phyloP scores from a whole-genome alignment of 2,329 filamentous ascomycete species.

The Pseudopithomyces chartarum region DNA sequence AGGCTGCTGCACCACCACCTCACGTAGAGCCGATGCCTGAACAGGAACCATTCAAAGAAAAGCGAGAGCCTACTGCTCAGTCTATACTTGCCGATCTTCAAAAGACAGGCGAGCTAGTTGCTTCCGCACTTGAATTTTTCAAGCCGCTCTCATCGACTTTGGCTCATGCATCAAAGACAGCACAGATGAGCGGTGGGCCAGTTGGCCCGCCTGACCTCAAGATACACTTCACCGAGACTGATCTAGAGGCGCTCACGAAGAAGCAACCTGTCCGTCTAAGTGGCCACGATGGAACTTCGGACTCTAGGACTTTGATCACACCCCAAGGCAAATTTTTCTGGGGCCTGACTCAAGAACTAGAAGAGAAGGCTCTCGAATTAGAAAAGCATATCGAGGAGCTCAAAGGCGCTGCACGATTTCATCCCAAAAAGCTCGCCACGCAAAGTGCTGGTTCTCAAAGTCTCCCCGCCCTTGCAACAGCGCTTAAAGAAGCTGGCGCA shows the following conservation, averaged over 20 bases:
- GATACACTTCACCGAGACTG: constrained; percentile 46
- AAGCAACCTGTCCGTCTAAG: constrained; percentile 56
- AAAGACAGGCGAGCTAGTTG: constrained; percentile 44
- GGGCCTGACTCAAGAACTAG: constrained; percentile 70
- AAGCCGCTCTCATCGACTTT: constrained; percentile 46
- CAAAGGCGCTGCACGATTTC: constrained; percentile 35
- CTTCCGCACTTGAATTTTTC: constrained; percentile 49
- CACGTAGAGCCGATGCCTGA: constrained; percentile 16
- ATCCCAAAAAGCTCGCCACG: constrained; percentile 29
- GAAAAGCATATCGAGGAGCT: constrained; percentile 56
- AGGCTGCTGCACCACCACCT: constrained; percentile 28
- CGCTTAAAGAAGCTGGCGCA: constrained; percentile 42
- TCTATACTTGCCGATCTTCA: constrained; percentile 48
- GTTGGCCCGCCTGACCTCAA: constrained; percentile 42
- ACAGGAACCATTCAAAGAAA: constrained; percentile 38
- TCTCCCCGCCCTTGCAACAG: constrained; percentile 42
- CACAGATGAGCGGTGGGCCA: constrained; percentile 19
- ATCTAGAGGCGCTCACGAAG: constrained; percentile 58
- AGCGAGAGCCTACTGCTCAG: constrained; percentile 36
- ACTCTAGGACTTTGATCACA: constrained; percentile 70
- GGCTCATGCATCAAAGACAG: constrained; percentile 33
- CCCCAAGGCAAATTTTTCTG: constrained; percentile 78
- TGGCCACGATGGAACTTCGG: constrained; percentile 49
- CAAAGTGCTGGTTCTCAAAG: constrained; percentile 19
- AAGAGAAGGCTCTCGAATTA: constrained; percentile 71